Evolutionary conservation across 805 yeast species (phyloP).

Genomic region (Candida patagonica): DNA sequence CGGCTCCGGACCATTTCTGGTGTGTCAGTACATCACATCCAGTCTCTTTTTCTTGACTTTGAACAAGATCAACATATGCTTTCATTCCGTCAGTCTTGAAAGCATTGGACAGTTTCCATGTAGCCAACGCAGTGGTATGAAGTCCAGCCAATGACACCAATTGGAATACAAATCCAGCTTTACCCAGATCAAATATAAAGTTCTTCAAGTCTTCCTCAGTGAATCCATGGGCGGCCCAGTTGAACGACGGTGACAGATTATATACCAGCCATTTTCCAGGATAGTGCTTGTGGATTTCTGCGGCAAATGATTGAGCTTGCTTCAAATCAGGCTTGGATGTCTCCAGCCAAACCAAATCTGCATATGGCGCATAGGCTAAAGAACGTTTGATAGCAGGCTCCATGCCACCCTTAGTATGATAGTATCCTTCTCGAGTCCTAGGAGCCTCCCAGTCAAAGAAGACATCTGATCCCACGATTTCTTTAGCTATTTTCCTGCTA

Average conservation of each 20-base stretch:
- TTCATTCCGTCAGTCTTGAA: conserved; percentile 48
- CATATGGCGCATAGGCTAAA: conserved; percentile 45
- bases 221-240: conserved; percentile 53
- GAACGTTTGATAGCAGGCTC: conserved; percentile 48
- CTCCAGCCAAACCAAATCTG: conserved; percentile 55
- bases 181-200: conserved; percentile 46
- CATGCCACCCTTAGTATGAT: conserved; percentile 40
- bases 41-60: conserved; percentile 35
- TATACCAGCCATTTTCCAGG: conserved; percentile 52
- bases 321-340: conserved; percentile 48
- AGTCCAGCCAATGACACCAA: conserved; percentile 53
- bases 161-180: conserved; percentile 49
- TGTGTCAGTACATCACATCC: conserved; percentile 48
- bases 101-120: conserved; percentile 41
- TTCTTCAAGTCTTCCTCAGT: conserved; percentile 35
- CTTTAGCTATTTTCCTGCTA: conserved; percentile 23
- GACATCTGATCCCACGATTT: conserved; percentile 27
- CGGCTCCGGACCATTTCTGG: conserved; percentile 58
- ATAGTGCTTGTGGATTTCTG: conserved; percentile 35
- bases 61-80: conserved; percentile 47
- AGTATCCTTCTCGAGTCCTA: conserved; percentile 49
- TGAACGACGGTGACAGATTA: conserved; percentile 51
- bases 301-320: conserved; percentile 42
- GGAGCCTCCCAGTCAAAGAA: conserved; percentile 54
- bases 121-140: conserved; percentile 43